Conservation (phyloP, 768 basidiomycete genomes). For the Neoboletus brunneissimus region DNA sequence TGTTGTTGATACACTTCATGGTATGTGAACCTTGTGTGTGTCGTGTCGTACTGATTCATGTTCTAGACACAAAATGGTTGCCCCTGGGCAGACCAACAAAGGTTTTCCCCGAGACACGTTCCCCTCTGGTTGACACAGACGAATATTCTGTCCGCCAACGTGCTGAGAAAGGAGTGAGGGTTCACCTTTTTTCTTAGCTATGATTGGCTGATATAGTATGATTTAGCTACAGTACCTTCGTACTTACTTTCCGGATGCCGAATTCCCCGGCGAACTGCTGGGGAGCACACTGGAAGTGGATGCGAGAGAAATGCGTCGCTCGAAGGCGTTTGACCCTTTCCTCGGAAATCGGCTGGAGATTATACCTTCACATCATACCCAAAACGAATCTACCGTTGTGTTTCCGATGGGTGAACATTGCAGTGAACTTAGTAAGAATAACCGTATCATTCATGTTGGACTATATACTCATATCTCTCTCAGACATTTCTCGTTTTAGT, state of each 20-base stretch:
- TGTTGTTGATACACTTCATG: slow-evolving; percentile 32
- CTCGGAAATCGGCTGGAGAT: slow-evolving; percentile 52
- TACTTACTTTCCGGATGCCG: slow-evolving; percentile 67
- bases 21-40: slow-evolving; percentile 12
- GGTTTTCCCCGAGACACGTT: slow-evolving; percentile 60
- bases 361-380: slow-evolving; percentile 29
- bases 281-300: slow-evolving; percentile 53
- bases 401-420: slow-evolving; percentile 67
- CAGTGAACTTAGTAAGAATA: slow-evolving; percentile 56
- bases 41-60: slow-evolving; percentile 4
- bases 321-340: slow-evolving; percentile 53
- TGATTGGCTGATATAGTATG: background rate
- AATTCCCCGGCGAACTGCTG: slow-evolving; percentile 68
- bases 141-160: slow-evolving; percentile 42
- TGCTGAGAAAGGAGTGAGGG: slow-evolving; percentile 64
- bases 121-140: slow-evolving; percentile 32
- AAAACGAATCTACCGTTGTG: slow-evolving; percentile 36
- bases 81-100: slow-evolving; percentile 34
- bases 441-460: background rate
- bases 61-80: slow-evolving; percentile 32
- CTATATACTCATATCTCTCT: slow-evolving; percentile 3
- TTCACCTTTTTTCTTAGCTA: background rate
- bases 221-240: slow-evolving; percentile 68
- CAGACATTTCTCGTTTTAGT: slow-evolving; percentile 51
- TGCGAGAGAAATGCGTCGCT: slow-evolving; percentile 31